Base-by-base conservation (phyloP, 2,329 filamentous ascomycete genomes). In the Hymenoscyphus occultus region DNA sequence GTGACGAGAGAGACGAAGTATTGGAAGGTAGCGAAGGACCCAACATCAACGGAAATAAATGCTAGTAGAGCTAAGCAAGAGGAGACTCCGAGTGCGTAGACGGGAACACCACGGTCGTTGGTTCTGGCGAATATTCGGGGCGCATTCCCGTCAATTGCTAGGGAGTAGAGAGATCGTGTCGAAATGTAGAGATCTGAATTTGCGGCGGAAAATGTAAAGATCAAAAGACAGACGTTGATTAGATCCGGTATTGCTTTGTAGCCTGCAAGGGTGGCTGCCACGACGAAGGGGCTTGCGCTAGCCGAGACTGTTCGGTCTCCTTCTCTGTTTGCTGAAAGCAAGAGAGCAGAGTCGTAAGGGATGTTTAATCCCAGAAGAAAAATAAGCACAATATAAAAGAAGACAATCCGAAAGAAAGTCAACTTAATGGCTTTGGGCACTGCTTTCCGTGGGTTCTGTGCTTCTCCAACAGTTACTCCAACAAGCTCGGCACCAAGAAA, bases 1-100 rank as follows among this genome's bases (percentile, higher is more conserved):
- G 74, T 75, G 39, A 86, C 89, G 63, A 92, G 82, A 74, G 89
- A 90, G 71, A 87, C 83, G 74, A 92, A 90, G 86, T 89, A 92
- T 61, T 80, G 82, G 75, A 91, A 92, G 6, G 90, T 89, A 2
- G 81, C 80, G 40, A 85, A 82, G 28, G 87, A 87, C 39, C 81
- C 83, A 69, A 82, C 83, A 57, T 84, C 87, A 5, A 71, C 65
- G 56, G 87, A 82, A 74, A 93, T 84, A 79, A 88, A 93, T 0
- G 87, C 86, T 3, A 93, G 81, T 9, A 89, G 80, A 31, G 87
- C 86, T 71, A 91, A 82, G 0, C 82, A 75, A n/a, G 78, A 57
- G 3, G 69, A 73, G 2, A 74, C 2, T 80, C 82, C 81, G 45
- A 82, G 78, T 13, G 78, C 80, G 65, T 80, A 80, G 39, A 78